Base-by-base conservation (phyloP, 495 filamentous ascomycete genomes). In the Astrothelium macrocarpum region DNA sequence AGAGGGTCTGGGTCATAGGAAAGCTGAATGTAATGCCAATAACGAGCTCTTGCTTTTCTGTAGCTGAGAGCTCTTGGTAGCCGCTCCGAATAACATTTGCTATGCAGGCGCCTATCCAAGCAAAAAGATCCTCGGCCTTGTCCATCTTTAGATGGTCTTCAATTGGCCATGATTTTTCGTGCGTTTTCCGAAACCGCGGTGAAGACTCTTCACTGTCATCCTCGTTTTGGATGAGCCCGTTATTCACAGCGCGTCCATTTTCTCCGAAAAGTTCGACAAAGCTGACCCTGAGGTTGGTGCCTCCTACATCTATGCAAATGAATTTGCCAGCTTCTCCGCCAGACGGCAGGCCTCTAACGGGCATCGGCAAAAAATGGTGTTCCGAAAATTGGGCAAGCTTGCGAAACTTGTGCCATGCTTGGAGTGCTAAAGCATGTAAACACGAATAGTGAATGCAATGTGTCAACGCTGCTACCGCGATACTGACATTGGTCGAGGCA, bases 101-200 rank as follows among this genome's bases (percentile, higher is more conserved):
- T 46, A 88, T 85, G 34, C 78, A 75, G 32, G 73, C 75, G 2
- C 85, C 85, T 78, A 88, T 85, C 85, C 85, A 88, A 66, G 87
- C 85, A 64, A 87, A 88, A 71, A 88, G 87, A 0, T 71, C 70
- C 0, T 77, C 77, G 0, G 82, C 85, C 60, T 79, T 73, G 25
- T 89, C 83, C 72, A 82, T 86, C 69, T 92, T 92, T 59, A 94
- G 77, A 69, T 90, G 82, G 29, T 94, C 87, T 45, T 84, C 82
- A 59, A 95, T 92, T 1, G 85, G 85, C 90, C 90, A 95, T 62
- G 82, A 82, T 62, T 80, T 84, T 71, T 91, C 89, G 42, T 89
- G 74, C 0, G 82, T 81, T 39, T 86, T 78, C 71, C 77, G 78
- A 59, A 87, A 79, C 58, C 68, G 69, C 25, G 45, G 81, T 9